Evolutionary conservation across 306 rosid species (phyloP).

Genomic region (Quercus engelmannii): DNA sequence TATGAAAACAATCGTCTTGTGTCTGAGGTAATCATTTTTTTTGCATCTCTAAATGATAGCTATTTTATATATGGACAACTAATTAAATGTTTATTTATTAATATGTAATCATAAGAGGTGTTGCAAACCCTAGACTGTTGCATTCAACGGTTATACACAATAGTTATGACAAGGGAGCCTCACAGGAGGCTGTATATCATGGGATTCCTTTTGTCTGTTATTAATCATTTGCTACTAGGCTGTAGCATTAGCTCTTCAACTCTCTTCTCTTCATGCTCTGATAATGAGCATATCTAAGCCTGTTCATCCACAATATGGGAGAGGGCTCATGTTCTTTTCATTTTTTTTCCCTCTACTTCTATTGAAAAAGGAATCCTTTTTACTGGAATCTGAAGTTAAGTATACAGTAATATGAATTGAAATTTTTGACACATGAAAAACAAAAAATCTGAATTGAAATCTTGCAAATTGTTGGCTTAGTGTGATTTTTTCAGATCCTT

Average conservation of each 20-base stretch:
- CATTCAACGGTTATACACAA: neutral
- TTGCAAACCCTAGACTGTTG: neutral
- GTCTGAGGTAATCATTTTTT: conserved; percentile 43
- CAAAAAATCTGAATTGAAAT: neutral
- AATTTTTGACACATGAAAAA: too few species aligned
- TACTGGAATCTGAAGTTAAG: neutral
- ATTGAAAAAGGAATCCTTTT: neutral
- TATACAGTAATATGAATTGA: neutral
- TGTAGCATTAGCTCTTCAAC: neutral
- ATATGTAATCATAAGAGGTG: neutral
- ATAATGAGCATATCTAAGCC: neutral
- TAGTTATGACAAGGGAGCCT: neutral
- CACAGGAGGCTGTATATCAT: neutral
- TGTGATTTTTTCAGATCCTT: neutral
- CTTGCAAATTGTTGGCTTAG: neutral
- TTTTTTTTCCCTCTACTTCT: neutral
- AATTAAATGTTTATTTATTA: neutral
- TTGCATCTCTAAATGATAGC: neutral
- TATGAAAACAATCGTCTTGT: conserved; percentile 40
- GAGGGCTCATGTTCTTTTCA: neutral
- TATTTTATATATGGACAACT: neutral
- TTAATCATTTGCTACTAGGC: neutral
- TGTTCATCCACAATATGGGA: neutral
- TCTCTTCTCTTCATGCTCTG: neutral
- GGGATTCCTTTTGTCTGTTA: neutral